A percentile compares a stretch with the other conserved stretches of the same genome.
phyloP scores from a whole-genome alignment of 202 grass and related monocot genomes.

The Setaria viridis region DNA sequence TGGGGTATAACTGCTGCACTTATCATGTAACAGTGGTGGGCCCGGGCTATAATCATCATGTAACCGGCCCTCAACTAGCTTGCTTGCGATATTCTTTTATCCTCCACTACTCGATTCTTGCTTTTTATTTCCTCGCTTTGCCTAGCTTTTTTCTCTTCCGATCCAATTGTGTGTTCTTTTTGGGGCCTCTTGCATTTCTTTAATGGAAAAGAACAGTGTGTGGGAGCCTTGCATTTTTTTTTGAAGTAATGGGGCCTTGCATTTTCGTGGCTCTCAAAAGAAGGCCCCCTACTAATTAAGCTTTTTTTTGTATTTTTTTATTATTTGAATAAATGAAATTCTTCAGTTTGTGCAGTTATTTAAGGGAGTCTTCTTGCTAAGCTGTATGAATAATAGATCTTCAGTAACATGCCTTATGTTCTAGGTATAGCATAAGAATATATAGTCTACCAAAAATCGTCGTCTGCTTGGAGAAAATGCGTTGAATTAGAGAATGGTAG shows the following conservation, averaged over 20 bases:
- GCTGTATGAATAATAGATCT: conserved; percentile 2
- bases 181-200: not conserved
- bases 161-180: not conserved
- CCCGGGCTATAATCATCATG: conserved; percentile 47
- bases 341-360: not conserved
- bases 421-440: not conserved
- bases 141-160: not conserved
- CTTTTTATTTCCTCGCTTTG: not conserved
- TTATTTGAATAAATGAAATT: not conserved
- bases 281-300: no score
- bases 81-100: conserved; percentile 21
- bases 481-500: not conserved
- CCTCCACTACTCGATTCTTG: conserved; percentile 21
- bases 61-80: not conserved
- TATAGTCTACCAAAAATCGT: not conserved
- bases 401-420: not conserved
- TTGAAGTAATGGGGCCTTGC: no score
- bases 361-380: not conserved
- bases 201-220: not conserved
- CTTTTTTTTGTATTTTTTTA: not conserved
- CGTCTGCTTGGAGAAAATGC: not conserved
- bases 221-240: not conserved
- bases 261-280: no score
- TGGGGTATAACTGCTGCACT: conserved; percentile 42
- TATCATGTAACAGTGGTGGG: conserved; percentile 50